Base-by-base conservation (phyloP, 2,329 filamentous ascomycete genomes). In the Colletotrichum euphorbiae region DNA sequence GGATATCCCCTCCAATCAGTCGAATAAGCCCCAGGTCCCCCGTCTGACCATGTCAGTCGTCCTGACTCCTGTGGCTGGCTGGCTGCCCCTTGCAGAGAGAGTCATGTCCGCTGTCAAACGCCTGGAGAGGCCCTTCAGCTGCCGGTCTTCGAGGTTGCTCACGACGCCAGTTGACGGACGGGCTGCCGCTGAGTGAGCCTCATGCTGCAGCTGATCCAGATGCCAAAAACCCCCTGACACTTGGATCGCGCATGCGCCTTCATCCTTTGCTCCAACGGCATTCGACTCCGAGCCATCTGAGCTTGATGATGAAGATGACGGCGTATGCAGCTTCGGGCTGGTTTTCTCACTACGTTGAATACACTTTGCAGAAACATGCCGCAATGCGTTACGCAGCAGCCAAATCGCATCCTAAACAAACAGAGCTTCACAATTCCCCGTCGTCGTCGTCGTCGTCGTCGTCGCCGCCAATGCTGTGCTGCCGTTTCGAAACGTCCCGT, bases 401-500 rank as follows among this genome's bases (percentile, higher is more conserved):
- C 33, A 24, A 28, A 33, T 31, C 11, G 60, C 52, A 52, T 33
- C 19, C 60, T 38, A 66, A 50, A 56, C 64, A 51, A 38, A 21
- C 51, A 15, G 28, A 58, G 52, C 64, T 48, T 63, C 51, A 63
- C 45, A 43, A 33, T 12, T 8, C 46, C 31, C 42, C 57, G 51
- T 58, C 45, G 31, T 40, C 33, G 36, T 46, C 52, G n/a, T n/a
- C n/a, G n/a, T n/a, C n/a, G n/a, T n/a, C n/a, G n/a, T n/a, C n/a
- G n/a, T n/a, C n/a, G n/a, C n/a, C n/a, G n/a, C n/a, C n/a, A n/a
- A 46, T 38, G 36, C 36, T 13, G 42, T 55, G 28, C 54, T 28
- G 61, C 40, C 61, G 62, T 69, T 66, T 66, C 54, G 66, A 68
- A 68, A 68, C 65, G 61, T 51, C 40, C 38, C 31, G 38, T 65